Evolutionary conservation across 2,329 filamentous ascomycete species (phyloP).

Genomic region (Pseudogymnoascus sp.): DNA sequence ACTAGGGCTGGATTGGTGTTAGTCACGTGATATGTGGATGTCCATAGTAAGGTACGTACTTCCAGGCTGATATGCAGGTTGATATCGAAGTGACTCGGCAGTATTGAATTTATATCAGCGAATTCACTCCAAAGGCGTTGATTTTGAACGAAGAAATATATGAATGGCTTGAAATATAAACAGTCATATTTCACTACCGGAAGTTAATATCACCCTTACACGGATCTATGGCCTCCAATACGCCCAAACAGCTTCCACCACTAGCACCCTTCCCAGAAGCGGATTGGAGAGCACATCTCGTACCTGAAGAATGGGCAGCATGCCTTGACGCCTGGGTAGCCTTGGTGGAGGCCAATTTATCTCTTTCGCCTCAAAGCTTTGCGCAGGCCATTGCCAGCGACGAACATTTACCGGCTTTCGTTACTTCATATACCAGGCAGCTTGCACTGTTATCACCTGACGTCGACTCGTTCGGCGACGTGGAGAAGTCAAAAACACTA

Average conservation of each 20-base stretch:
- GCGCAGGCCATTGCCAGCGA: constrained; percentile 43
- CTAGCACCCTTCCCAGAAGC: constrained; percentile 71
- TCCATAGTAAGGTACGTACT: neutral
- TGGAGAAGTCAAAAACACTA: constrained; percentile 40
- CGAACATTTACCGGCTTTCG: constrained; percentile 53
- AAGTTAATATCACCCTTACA: neutral
- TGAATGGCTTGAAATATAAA: neutral
- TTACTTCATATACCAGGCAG: constrained; percentile 59
- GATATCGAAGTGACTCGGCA: neutral
- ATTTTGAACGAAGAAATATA: constrained; percentile 2
- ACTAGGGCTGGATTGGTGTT: constrained; percentile 3
- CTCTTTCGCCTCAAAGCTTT: constrained; percentile 51
- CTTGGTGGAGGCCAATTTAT: constrained; percentile 58
- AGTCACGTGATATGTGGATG: neutral
- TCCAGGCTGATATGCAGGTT: neutral
- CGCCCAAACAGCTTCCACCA: constrained; percentile 47
- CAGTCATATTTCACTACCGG: neutral
- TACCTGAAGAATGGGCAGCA: constrained; percentile 64
- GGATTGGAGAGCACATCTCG: constrained; percentile 58
- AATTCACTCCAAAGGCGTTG: neutral
- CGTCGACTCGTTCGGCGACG: constrained; percentile 13
- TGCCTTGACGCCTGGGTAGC: constrained; percentile 71
- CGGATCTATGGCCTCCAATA: constrained; percentile 31
- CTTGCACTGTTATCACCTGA: constrained; percentile 31
- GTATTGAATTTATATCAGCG: neutral